phyloP scores from a whole-genome alignment of 305 asterid species.

The Plantago coronopus region DNA sequence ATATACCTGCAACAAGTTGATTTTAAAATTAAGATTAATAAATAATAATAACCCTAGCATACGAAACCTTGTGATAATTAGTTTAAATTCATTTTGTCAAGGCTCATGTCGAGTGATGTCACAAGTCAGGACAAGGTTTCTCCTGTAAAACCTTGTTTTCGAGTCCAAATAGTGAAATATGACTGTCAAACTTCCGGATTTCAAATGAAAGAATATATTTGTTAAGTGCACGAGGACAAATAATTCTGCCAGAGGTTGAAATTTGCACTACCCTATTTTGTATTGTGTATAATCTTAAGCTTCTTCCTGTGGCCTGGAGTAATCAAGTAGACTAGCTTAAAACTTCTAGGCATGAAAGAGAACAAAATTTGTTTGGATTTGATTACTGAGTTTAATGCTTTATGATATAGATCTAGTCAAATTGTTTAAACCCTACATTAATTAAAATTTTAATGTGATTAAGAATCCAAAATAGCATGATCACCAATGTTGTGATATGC shows the following conservation, averaged over 20 bases:
- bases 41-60: background rate
- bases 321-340: background rate
- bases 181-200: background rate
- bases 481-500: conserved; percentile 9
- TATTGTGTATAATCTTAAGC: no score
- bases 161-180: background rate
- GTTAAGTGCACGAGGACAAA: no score
- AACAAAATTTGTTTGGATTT: conserved; percentile 2
- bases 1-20: background rate
- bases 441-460: conserved; percentile 3
- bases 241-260: no score
- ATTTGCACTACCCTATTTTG: no score
- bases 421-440: conserved; percentile 1
- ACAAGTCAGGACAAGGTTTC: background rate
- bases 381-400: conserved; percentile 4
- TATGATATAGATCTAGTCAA: conserved; percentile 8
- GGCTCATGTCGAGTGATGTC: background rate
- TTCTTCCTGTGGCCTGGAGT: no score
- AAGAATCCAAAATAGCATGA: conserved; percentile 3
- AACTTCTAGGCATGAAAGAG: background rate
- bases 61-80: background rate
- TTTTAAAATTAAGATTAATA: background rate
- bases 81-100: background rate
- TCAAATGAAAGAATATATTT: no score
- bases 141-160: background rate